These are phyloP conservation scores for Paramecium pentaurelia DNA, from an alignment of 73 alveolate species.

Conservation along the genomic window DNA sequence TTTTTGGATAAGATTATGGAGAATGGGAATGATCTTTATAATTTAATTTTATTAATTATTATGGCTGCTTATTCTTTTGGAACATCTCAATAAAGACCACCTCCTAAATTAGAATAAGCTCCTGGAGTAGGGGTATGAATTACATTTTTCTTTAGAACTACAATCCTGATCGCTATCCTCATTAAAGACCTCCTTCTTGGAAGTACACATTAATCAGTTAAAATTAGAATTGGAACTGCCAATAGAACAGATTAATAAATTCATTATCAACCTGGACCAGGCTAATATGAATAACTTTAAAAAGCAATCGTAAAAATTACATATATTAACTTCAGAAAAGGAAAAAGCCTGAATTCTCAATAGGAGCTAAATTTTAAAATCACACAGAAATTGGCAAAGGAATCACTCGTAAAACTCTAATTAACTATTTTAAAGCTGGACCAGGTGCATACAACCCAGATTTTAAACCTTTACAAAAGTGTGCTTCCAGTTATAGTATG, in stretches of 20 bases:
- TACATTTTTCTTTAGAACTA: neutral
- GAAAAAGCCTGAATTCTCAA: slow-evolving; percentile 9
- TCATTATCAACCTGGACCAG: neutral
- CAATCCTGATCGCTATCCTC: neutral
- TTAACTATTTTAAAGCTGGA: neutral
- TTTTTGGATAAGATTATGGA: slow-evolving; percentile 1
- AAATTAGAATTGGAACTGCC: slow-evolving; percentile 14
- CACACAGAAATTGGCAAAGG: neutral
- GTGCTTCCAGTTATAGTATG: slow-evolving; percentile 26
- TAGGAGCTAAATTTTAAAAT: slow-evolving; percentile 10
- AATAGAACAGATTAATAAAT: neutral
- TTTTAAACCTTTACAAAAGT: neutral
- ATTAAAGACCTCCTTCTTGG: slow-evolving; percentile 32
- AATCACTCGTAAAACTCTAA: neutral
- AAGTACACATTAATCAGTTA: neutral
- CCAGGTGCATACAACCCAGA: slow-evolving; percentile 44
- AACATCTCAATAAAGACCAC: neutral
- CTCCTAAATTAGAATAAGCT: neutral
- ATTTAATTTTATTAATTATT: neutral
- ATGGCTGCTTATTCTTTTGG: slow-evolving; percentile 42
- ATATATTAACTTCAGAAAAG: neutral
- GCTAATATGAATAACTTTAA: neutral
- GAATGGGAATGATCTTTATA: neutral
- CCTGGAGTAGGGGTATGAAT: slow-evolving; percentile 52
- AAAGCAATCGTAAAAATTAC: neutral